Conservation (phyloP, 495 filamentous ascomycete genomes). For the Neurospora sp. region DNA sequence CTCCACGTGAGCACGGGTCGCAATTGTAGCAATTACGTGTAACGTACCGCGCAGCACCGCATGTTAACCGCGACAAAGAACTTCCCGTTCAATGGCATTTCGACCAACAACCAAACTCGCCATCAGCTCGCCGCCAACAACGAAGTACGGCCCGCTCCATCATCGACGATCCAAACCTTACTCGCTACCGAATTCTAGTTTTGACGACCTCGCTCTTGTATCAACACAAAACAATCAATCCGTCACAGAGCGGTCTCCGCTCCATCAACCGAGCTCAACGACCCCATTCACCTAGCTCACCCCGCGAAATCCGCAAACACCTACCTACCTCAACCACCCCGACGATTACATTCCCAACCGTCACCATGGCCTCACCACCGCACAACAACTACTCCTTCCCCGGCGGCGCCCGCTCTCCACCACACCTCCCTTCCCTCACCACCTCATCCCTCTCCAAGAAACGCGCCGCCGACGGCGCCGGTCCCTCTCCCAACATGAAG, state of each 20-base stretch:
- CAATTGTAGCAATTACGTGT: background rate
- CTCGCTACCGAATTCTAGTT: background rate
- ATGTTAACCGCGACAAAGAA: background rate
- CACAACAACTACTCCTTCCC: conserved; percentile 10
- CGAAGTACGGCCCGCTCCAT: background rate
- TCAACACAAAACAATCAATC: background rate
- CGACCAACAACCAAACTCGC: background rate
- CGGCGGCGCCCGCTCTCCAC: conserved; percentile 20
- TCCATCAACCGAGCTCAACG: background rate
- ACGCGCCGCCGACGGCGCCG: conserved; percentile 38
- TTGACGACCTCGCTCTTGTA: background rate
- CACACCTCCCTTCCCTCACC: conserved; percentile 35
- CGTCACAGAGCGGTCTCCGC: background rate
- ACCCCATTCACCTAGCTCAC: background rate
- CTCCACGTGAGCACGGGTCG: background rate
- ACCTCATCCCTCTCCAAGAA: conserved; percentile 46
- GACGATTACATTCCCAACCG: background rate
- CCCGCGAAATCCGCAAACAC: background rate
- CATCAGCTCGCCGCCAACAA: background rate
- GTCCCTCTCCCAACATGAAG: conserved; percentile 39
- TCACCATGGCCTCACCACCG: conserved; percentile 54
- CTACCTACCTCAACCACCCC: background rate
- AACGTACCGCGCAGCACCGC: background rate
- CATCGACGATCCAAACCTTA: background rate
- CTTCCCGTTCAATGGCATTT: background rate